These are phyloP conservation scores for Petasospora fabianii DNA, from an alignment of 1,139 yeast genomes.

Conservation along the genomic window DNA sequence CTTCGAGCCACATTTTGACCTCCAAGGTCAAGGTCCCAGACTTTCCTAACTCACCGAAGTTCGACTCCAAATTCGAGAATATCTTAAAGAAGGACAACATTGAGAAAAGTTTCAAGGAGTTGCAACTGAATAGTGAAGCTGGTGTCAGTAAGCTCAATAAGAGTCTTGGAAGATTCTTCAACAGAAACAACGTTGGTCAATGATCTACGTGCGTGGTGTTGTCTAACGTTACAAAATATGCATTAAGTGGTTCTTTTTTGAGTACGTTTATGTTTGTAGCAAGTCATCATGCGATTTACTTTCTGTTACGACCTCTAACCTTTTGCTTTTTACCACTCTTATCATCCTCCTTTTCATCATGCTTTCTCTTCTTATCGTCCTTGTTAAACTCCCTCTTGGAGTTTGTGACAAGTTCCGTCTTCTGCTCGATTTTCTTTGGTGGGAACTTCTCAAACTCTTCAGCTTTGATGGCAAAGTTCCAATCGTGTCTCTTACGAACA, in stretches of 20 bases:
- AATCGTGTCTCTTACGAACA: conserved; percentile 69
- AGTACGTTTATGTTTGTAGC: no score
- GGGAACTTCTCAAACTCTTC: conserved; percentile 56
- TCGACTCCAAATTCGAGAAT: conserved; percentile 28
- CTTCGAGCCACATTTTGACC: conserved; percentile 11
- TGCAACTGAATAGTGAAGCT: conserved; percentile 46
- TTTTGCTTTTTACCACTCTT: conserved; percentile 27
- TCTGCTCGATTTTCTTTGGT: conserved; percentile 19
- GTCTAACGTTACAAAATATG: no score
- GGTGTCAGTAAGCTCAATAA: conserved; percentile 52
- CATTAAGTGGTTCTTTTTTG: no score
- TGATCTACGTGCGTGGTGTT: no score
- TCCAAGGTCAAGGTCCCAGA: conserved; percentile 19
- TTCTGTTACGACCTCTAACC: conserved; percentile 31
- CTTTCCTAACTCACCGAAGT: conserved; percentile 20
- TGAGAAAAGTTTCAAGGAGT: conserved; percentile 53
- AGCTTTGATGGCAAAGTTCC: conserved; percentile 73
- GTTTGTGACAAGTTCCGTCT: no score
- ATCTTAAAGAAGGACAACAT: conserved; percentile 45
- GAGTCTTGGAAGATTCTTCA: conserved; percentile 48
- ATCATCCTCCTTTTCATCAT: conserved; percentile 3
- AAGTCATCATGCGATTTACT: no score
- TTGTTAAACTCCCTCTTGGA: no score
- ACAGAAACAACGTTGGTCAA: conserved; percentile 24
- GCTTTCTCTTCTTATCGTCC: conserved; percentile 16